phyloP scores from a whole-genome alignment of 108 stramenopile species.

The Aurantiochytrium sp. region DNA sequence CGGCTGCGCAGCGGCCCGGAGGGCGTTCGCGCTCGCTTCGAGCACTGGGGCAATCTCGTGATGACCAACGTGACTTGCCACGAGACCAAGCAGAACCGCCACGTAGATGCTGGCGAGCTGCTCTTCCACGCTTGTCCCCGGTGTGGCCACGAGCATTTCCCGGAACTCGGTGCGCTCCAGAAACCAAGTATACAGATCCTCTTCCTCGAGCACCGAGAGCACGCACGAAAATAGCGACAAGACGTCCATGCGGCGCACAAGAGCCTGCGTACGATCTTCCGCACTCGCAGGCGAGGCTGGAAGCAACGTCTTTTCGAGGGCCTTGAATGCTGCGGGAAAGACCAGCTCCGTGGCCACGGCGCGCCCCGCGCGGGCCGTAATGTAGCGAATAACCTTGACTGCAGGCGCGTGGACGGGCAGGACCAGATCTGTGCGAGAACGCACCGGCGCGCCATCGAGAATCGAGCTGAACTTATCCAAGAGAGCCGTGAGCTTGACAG shows the following conservation, averaged over 20 bases:
- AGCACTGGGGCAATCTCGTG: neutral
- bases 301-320: neutral
- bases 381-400: neutral
- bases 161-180: neutral
- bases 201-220: neutral
- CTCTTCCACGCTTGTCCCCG: neutral
- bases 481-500: neutral
- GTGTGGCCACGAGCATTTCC: neutral
- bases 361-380: neutral
- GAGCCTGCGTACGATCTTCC: neutral
- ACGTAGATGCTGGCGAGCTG: neutral
- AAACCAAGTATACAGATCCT: neutral
- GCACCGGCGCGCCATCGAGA: neutral
- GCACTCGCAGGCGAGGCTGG: neutral
- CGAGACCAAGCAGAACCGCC: neutral
- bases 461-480: neutral
- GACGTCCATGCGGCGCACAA: neutral
- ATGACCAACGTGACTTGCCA: neutral
- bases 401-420: neutral
- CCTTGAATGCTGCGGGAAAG: neutral
- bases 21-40: neutral
- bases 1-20: neutral
- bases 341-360: neutral
- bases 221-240: neutral
- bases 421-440: neutral